A percentile compares a stretch with the other conserved stretches of the same genome.
These are phyloP conservation scores for Leccinum ochraceum DNA, from an alignment of 768 basidiomycete genomes.

Conservation along the genomic window DNA sequence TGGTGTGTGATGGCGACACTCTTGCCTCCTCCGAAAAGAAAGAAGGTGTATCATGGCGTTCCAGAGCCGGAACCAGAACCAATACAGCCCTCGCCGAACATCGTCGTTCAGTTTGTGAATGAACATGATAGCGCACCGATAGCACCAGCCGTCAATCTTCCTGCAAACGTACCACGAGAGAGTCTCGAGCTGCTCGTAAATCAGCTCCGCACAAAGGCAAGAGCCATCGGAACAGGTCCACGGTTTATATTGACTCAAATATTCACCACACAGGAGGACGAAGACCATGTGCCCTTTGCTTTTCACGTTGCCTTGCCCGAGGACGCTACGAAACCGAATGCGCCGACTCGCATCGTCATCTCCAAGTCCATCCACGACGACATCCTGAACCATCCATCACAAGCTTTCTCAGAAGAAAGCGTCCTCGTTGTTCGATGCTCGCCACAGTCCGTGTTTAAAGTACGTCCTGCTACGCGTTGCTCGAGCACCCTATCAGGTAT, in stretches of 20 bases:
- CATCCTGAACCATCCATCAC: slow-evolving; percentile 70
- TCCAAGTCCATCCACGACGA: slow-evolving; percentile 83
- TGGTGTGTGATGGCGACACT: slow-evolving; percentile 67
- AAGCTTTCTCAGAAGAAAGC: slow-evolving; percentile 81
- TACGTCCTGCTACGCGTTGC: slow-evolving; percentile 91
- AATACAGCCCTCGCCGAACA: slow-evolving; percentile 52
- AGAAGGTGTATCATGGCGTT: slow-evolving; percentile 78
- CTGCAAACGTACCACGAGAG: slow-evolving; percentile 83
- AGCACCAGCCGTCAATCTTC: slow-evolving; percentile 88
- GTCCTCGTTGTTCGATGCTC: slow-evolving; percentile 87
- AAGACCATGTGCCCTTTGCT: slow-evolving; percentile 90
- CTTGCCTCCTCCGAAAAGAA: slow-evolving; percentile 87
- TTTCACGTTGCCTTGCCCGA: slow-evolving; percentile 83
- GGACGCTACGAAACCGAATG: slow-evolving; percentile 44
- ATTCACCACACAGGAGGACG: slow-evolving; percentile 40
- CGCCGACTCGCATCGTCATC: slow-evolving; percentile 80
- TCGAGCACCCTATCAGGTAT: slow-evolving; percentile 87
- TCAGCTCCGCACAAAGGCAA: slow-evolving; percentile 73
- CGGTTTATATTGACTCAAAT: not conserved
- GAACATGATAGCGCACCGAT: slow-evolving; percentile 81
- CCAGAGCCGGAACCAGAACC: slow-evolving; percentile 61
- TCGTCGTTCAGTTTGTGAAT: slow-evolving; percentile 91
- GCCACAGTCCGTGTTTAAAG: slow-evolving; percentile 94
- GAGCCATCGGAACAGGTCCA: slow-evolving; percentile 23
- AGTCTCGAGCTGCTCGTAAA: slow-evolving; percentile 90